Evolutionary conservation across 495 filamentous ascomycete species (phyloP), one percentile per base, ranked within the genome.

Genomic region (Tetracladium setigerum): DNA sequence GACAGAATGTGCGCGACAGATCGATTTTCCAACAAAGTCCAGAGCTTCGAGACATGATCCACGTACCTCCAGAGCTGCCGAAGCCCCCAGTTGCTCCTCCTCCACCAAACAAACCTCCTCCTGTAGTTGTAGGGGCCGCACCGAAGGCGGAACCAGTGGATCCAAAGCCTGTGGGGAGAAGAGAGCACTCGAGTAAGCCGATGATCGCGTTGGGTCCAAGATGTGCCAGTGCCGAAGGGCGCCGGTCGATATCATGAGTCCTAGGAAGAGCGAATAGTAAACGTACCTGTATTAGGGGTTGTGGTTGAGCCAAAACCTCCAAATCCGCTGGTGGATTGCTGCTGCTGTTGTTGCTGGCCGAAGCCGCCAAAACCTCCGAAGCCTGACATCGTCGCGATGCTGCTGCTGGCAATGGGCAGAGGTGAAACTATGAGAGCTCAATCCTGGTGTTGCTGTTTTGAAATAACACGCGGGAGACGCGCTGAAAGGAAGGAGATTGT

Each of bases 311-410:
- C 67, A 34, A 64, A 72, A 16, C 70, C 70, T 41, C 62, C 64
- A 54, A 73, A 83, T 46, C 70, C 74, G 52, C 69, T 69, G 44
- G 69, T 72, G 50, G 73, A 67, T 60, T 77, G 72, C 33, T 74
- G 66, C 12, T 52, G 41, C 19, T 55, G 51, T 57, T 78, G 78
- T 51, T 71, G 77, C 55, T 76, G 69, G 58, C 81, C 80, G 62
- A 84, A 84, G 62, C 68, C 71, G 30, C 63, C 62, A 50, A 70
- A 64, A 50, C 65, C 64, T 38, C 70, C 66, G 55, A 75, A 74
- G 48, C 38, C 44, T 13, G 69, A 68, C 66, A 76, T 76, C 63
- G 51, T 70, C 50, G 47, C 50, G 58, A 55, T 5, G 16, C 17
- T 14, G 12, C 27, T 22, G 8, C 40, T 16, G 19, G 11, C n/a